Evolutionary conservation across 164 flowering plant species (phyloP).

Genomic region (Berberis thunbergii): DNA sequence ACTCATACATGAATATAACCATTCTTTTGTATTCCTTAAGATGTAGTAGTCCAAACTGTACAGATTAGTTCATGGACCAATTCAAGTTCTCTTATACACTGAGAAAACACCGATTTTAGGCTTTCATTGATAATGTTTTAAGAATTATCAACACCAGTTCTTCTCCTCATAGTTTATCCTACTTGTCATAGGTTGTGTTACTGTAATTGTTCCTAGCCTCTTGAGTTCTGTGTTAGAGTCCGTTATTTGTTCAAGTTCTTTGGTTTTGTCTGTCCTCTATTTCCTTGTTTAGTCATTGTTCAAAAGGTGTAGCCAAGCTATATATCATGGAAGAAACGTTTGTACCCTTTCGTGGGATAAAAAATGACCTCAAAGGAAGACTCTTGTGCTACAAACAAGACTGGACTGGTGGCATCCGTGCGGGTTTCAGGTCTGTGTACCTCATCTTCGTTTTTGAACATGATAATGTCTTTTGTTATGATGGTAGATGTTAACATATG

Average conservation of each 20-base stretch:
- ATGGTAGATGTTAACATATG: too few species aligned
- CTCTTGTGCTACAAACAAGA: too few species aligned
- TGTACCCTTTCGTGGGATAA: too few species aligned
- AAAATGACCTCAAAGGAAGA: too few species aligned
- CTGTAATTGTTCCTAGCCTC: slow-evolving; percentile 23
- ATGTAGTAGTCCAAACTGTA: slow-evolving; percentile 33
- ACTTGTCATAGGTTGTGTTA: slow-evolving; percentile 10
- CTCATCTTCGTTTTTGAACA: too few species aligned
- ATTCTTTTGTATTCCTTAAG: slow-evolving; percentile 28
- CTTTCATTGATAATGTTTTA: slow-evolving; percentile 7
- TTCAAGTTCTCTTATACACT: slow-evolving; percentile 13
- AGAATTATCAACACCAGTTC: slow-evolving; percentile 12
- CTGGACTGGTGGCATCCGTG: too few species aligned
- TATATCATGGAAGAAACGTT: too few species aligned
- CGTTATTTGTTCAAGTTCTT: slow-evolving; percentile 4
- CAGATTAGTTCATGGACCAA: slow-evolving; percentile 15
- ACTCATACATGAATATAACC: slow-evolving; percentile 6
- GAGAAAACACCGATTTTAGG: slow-evolving; percentile 9
- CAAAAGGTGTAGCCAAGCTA: neutral
- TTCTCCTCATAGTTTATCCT: slow-evolving; percentile 22
- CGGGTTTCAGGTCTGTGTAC: too few species aligned
- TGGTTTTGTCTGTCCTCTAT: neutral
- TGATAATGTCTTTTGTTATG: too few species aligned
- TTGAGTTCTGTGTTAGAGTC: slow-evolving; percentile 35
- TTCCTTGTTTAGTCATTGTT: neutral